Evolutionary conservation across 768 basidiomycete genomes (phyloP).

Genomic region (Coprinopsis cinerea): DNA sequence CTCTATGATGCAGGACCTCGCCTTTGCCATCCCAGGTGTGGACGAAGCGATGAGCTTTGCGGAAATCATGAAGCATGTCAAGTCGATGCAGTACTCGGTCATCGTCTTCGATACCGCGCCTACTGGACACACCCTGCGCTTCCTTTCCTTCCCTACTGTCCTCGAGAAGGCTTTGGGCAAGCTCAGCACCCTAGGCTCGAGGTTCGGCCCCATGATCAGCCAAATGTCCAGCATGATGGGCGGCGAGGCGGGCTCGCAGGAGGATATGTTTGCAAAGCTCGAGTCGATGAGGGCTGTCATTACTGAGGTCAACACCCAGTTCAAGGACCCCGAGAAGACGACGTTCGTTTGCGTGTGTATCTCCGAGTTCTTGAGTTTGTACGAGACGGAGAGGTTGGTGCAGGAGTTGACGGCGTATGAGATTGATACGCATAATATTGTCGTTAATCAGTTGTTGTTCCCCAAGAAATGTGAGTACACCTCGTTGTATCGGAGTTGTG

Average conservation of each 20-base stretch:
- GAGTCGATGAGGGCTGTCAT: slow-evolving; percentile 96
- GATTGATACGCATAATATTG: slow-evolving; percentile 98
- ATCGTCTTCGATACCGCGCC: slow-evolving; percentile 99
- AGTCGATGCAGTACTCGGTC: slow-evolving; percentile 99
- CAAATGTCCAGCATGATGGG: slow-evolving; percentile 99
- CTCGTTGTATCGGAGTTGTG: background rate
- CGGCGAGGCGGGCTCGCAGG: slow-evolving; percentile 81
- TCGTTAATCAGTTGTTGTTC: slow-evolving; percentile 95
- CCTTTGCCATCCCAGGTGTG: slow-evolving; percentile 98
- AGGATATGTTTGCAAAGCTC: slow-evolving; percentile 98
- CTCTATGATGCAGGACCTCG: slow-evolving; percentile 99
- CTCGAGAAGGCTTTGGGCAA: slow-evolving; percentile 97
- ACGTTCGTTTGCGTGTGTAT: slow-evolving; percentile 99
- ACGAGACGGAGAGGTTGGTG: slow-evolving; percentile 97
- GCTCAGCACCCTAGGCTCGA: slow-evolving; percentile 85
- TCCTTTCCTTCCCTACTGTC: slow-evolving; percentile 97
- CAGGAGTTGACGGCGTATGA: slow-evolving; percentile 93
- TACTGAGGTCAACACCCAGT: slow-evolving; percentile 97
- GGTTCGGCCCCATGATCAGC: slow-evolving; percentile 96
- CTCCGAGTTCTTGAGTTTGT: slow-evolving; percentile 95
- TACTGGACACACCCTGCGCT: slow-evolving; percentile 96
- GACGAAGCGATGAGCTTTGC: slow-evolving; percentile 99
- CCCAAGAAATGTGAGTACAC: slow-evolving; percentile 72
- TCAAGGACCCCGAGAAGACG: slow-evolving; percentile 99
- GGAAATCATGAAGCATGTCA: slow-evolving; percentile 99